Base-by-base conservation (phyloP, 106 monocot genomes). In the Vanilla planifolia region DNA sequence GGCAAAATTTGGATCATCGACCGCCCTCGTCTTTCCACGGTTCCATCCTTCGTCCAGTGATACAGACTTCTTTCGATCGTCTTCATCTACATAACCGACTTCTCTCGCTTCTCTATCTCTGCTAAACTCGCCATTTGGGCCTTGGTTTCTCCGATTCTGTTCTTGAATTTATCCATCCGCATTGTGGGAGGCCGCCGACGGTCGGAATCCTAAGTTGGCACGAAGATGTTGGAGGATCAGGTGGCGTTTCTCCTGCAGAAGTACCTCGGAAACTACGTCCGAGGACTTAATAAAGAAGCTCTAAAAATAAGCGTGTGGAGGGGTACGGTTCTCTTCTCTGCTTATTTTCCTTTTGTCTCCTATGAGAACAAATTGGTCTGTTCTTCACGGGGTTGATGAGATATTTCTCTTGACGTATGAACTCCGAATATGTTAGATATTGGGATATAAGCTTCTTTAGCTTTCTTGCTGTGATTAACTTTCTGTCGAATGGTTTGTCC, bases 261-360 rank as follows among this genome's bases (percentile, higher is more conserved):
- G 71, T 88, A 88, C 64, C 82, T 98, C 46, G 98, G 98, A 52
- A 92, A 98, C 77, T 98, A 98, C 52, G 79, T 98, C 68, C 81
- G 73, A n/a, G 98, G 98, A 9, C 77, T 98, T 74, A 98, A 75
- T 75, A 85, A 92, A 53, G 98, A 98, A 45, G 98, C 98, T 10
- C 98, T 98, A 69, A 98, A 98, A 66, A 92, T 98, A 62, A 98
- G 98, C 75, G 88, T 82, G 53, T 98, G 98, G 98, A 73, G 67
- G 82, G 98, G 92, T 98, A 21, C n/a, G 58, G 11, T 32, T 28
- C 23, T 10, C 24, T 9, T 7, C 24, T 29, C 1, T 36, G 27
- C 37, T 45, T 32, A 62, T 29, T 57, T 62, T 48, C 30, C 13
- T n/a, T 47, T 25, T 10, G 4, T 9, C 11, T 51, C 16, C 13